phyloP scores from a whole-genome alignment of 2,329 filamentous ascomycete species.

The Colletotrichum sansevieriae region DNA sequence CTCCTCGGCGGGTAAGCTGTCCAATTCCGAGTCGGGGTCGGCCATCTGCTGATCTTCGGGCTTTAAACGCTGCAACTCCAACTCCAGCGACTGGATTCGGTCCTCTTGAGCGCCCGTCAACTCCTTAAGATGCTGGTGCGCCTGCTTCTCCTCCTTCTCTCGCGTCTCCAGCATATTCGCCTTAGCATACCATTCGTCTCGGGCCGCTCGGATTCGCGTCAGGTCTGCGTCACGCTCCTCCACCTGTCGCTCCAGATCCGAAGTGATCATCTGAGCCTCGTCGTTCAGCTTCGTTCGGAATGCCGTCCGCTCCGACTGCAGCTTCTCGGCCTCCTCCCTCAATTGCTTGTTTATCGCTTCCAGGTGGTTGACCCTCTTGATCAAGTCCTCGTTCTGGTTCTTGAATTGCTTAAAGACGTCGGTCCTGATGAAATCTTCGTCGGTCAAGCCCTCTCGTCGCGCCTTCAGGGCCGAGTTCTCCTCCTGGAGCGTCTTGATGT shows the following conservation, averaged over 20 bases:
- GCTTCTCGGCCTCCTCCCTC: conserved; percentile 85
- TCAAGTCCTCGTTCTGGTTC: conserved; percentile 90
- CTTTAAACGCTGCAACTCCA: conserved; percentile 80
- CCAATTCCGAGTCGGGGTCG: conserved; percentile 62
- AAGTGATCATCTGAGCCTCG: conserved; percentile 79
- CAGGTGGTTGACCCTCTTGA: conserved; percentile 90
- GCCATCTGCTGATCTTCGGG: conserved; percentile 62
- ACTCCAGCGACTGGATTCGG: conserved; percentile 84
- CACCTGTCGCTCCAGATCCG: conserved; percentile 86
- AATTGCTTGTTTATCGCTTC: conserved; percentile 90
- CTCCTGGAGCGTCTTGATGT: conserved; percentile 80
- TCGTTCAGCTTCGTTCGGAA: conserved; percentile 86
- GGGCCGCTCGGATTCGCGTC: conserved; percentile 83
- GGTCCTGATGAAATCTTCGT: conserved; percentile 94
- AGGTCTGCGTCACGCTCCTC: conserved; percentile 86
- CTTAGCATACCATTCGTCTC: conserved; percentile 90
- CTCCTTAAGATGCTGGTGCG: conserved; percentile 82
- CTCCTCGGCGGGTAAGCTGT: conserved; percentile 76
- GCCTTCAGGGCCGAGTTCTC: conserved; percentile 82
- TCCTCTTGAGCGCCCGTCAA: conserved; percentile 83
- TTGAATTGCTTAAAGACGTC: conserved; percentile 95
- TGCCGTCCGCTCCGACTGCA: conserved; percentile 85
- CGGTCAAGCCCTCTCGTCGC: conserved; percentile 79
- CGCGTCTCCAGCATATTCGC: conserved; percentile 82
- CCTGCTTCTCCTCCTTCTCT: conserved; percentile 80